phyloP scores from a whole-genome alignment of 805 yeast genomes.

The Nakazawaea ishiwadae region DNA sequence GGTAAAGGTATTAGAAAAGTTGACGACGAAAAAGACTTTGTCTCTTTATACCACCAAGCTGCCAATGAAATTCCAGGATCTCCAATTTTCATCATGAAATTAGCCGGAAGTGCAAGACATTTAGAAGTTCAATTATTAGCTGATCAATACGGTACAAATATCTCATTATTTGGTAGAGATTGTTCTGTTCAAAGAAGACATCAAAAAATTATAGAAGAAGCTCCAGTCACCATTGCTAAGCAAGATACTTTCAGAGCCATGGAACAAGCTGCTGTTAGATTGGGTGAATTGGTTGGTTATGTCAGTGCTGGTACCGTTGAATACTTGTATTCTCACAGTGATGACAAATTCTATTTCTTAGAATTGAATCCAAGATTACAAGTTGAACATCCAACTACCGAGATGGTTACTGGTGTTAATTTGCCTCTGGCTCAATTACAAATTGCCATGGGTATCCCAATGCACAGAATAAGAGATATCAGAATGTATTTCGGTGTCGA shows the following conservation, averaged over 20 bases:
- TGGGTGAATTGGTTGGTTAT: slow-evolving; percentile 95
- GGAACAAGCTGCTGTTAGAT: slow-evolving; percentile 97
- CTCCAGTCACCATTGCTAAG: slow-evolving; percentile 95
- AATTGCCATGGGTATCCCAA: slow-evolving; percentile 99
- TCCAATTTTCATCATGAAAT: slow-evolving; percentile 95
- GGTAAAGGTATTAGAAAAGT: slow-evolving; percentile 99
- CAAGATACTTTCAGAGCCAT: slow-evolving; percentile 79
- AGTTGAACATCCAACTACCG: slow-evolving; percentile 99
- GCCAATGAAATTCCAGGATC: slow-evolving; percentile 98
- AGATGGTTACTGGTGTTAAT: slow-evolving; percentile 98
- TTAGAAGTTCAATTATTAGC: slow-evolving; percentile 97
- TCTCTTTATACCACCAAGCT: slow-evolving; percentile 81
- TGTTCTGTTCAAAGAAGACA: slow-evolving; percentile 99
- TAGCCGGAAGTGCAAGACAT: slow-evolving; percentile 97
- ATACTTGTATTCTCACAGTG: slow-evolving; percentile 89
- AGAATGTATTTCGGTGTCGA: slow-evolving; percentile 92
- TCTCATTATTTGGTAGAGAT: slow-evolving; percentile 96
- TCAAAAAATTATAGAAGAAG: slow-evolving; percentile 98
- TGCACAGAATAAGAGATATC: slow-evolving; percentile 91
- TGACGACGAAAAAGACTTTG: slow-evolving; percentile 75
- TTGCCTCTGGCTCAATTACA: slow-evolving; percentile 98
- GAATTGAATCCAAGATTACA: slow-evolving; percentile 98
- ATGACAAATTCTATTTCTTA: slow-evolving; percentile 91
- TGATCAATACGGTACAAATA: slow-evolving; percentile 97
- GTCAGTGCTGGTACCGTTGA: slow-evolving; percentile 99